Percentiles rank a stretch among this genome's conserved stretches.
phyloP scores from a whole-genome alignment of 2,329 filamentous ascomycete species.

The Colletotrichum sp. region DNA sequence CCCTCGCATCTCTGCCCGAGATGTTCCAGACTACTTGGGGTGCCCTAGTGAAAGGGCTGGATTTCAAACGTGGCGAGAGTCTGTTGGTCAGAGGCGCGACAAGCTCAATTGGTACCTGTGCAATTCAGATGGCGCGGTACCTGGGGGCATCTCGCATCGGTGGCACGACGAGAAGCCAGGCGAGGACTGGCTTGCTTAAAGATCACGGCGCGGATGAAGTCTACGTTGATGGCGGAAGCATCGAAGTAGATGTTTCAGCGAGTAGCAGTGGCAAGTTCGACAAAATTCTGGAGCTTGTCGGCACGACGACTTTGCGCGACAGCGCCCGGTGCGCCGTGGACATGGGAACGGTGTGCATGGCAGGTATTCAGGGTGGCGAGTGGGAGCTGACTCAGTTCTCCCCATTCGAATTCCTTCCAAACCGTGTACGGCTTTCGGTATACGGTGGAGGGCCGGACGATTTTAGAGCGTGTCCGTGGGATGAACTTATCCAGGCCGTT shows the following conservation, averaged over 20 bases:
- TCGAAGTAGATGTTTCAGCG: not conserved
- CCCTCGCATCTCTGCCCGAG: not conserved
- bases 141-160: not conserved
- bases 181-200: not conserved
- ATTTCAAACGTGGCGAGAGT: not conserved
- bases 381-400: not conserved
- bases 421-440: not conserved
- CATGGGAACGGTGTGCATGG: not conserved
- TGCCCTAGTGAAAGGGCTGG: not conserved
- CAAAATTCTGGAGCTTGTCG: not conserved
- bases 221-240: not conserved
- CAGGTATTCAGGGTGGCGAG: not conserved
- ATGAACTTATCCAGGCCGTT: not conserved
- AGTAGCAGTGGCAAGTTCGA: not conserved
- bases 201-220: not conserved
- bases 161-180: not conserved
- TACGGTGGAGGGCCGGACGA: not conserved
- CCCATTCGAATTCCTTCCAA: not conserved
- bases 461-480: not conserved
- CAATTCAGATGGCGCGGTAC: not conserved
- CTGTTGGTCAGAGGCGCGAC: not conserved
- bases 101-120: not conserved
- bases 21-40: not conserved
- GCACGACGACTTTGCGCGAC: not conserved
- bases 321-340: not conserved